A percentile compares a stretch with the other conserved stretches of the same genome.
phyloP scores from a whole-genome alignment of 306 rosid species.

The Cucumis sativus region DNA sequence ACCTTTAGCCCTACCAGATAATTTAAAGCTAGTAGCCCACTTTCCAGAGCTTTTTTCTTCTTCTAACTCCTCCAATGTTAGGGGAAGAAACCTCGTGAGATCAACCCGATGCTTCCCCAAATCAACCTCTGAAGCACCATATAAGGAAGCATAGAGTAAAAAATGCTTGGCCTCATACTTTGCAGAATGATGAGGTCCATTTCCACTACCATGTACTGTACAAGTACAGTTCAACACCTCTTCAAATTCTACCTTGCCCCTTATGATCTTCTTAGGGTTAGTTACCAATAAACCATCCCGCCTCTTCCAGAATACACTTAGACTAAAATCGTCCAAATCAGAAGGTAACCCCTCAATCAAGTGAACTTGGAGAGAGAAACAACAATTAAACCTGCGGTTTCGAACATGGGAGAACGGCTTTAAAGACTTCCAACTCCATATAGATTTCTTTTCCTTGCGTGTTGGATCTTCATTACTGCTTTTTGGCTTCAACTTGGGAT shows the following conservation, averaged over 20 bases:
- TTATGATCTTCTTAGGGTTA: constrained; percentile 46
- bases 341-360: constrained; percentile 58
- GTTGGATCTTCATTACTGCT: constrained; percentile 23
- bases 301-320: constrained; percentile 83
- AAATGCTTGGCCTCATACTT: constrained; percentile 83
- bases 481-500: constrained; percentile 27
- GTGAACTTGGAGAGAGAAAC: constrained; percentile 74
- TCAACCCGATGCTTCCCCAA: constrained; percentile 84
- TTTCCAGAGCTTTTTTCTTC: constrained; percentile 69
- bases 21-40: constrained; percentile 70
- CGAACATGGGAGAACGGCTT: constrained; percentile 52
- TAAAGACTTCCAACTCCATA: constrained; percentile 76
- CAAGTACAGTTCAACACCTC: constrained; percentile 53
- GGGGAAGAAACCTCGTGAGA: constrained; percentile 78
- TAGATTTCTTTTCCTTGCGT: constrained; percentile 70
- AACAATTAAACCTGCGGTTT: constrained; percentile 51
- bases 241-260: constrained; percentile 48
- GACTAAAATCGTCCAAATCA: constrained; percentile 28
- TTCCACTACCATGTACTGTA: constrained; percentile 65
- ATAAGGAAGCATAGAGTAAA: constrained; percentile 54
- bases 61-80: constrained; percentile 75
- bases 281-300: constrained; percentile 52
- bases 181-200: constrained; percentile 64
- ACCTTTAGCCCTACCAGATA: constrained; percentile 67
- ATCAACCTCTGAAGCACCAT: constrained; percentile 47